Evolutionary conservation across 352 stramenopile genomes (phyloP).

Genomic region (Globisporangium parvum): DNA sequence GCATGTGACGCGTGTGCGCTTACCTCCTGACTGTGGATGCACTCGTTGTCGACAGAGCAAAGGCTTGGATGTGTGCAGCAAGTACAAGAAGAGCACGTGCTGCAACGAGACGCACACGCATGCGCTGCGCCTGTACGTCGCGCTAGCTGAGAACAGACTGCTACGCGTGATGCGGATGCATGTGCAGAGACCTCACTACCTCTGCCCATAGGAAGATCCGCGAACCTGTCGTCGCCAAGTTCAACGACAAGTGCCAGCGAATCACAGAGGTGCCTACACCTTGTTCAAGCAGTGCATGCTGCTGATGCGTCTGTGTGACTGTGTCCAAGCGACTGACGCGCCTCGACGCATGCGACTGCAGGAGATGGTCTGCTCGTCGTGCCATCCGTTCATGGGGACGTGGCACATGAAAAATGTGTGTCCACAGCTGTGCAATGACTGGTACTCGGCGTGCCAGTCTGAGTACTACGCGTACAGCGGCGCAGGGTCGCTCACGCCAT

Average conservation of each 20-base stretch:
- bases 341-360: constrained; percentile 11
- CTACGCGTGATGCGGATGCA: not conserved
- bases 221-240: constrained; percentile 70
- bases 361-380: constrained; percentile 79
- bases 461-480: constrained; percentile 74
- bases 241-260: constrained; percentile 59
- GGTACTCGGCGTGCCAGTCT: constrained; percentile 59
- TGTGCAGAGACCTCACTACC: not conserved
- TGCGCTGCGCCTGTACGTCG: constrained; percentile 52
- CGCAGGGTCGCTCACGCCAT: constrained; percentile 53
- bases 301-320: not conserved
- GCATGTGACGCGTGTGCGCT: not conserved
- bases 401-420: constrained; percentile 70
- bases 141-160: not conserved
- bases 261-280: constrained; percentile 32
- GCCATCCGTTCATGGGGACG: constrained; percentile 75
- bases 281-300: not conserved
- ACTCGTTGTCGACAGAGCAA: constrained; percentile 27
- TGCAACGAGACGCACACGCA: constrained; percentile 69
- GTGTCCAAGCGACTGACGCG: not conserved
- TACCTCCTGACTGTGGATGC: not conserved
- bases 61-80: constrained; percentile 68
- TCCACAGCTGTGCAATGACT: constrained; percentile 67
- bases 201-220: constrained; percentile 52
- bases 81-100: constrained; percentile 79